Evolutionary conservation across 2,329 filamentous ascomycete genomes (phyloP), one percentile per base, ranked within the genome.

Genomic region (Colletotrichum sp.): DNA sequence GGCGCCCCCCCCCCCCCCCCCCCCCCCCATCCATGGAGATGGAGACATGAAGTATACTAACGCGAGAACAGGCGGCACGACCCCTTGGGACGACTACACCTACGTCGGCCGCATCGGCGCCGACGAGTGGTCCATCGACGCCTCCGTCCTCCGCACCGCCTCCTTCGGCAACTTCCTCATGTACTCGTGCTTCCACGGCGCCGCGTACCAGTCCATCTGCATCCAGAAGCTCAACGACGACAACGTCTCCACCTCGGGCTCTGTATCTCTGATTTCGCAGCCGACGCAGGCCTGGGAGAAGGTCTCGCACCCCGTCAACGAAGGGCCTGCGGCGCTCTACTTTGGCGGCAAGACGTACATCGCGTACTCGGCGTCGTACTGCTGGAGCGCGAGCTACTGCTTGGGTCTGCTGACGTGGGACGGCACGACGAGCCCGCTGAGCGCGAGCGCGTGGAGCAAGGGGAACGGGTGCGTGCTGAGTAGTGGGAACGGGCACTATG

Each of bases 401-500:
- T 83, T 92, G 2, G 90, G 89, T 0, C 81, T 90, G 16, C 82
- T 92, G 32, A 88, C 87, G 2, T 92, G 87, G 85, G 87, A 90
- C 24, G 88, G 89, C 7, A 82, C 73, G 1, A 86, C 86, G 1
- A 87, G 90, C 75, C 90, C 90, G 0, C 81, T 85, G 30, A 78
- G 81, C n/a, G 77, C 82, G 0, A 79, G 79, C 0, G 88, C 86
- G 16, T 92, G 90, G 90, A 85, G 80, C 3, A 92, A 92, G 84
- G 86, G 83, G 1, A 79, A 80, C 13, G 88, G 88, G 0, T 89
- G 88, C 8, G 84, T 90, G 3, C 86, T 92, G 55, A 86, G 84
- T n/a, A 88, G 85, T 59, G 89, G 86, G 2, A 91, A 91, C 71
- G 89, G 89, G 5, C 90, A 91, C 78, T 91, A 88, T 60, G 90